These are phyloP conservation scores for Myxozyma mucilagina DNA, from an alignment of 805 yeast genomes.

Conservation along the genomic window DNA sequence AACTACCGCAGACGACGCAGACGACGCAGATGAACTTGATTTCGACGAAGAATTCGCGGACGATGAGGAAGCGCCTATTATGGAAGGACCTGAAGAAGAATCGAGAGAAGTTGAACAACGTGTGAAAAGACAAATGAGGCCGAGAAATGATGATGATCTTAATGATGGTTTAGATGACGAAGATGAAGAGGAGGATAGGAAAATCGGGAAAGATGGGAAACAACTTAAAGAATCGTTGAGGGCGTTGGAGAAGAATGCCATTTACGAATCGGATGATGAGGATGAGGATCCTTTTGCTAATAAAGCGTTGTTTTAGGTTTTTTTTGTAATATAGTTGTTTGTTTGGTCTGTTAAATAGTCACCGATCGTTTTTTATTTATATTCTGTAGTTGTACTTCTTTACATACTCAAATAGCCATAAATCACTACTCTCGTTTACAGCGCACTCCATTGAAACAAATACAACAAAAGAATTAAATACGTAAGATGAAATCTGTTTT, in stretches of 20 bases:
- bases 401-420: no score
- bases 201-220: constrained; percentile 88
- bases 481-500: not conserved
- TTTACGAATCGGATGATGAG: constrained; percentile 84
- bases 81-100: constrained; percentile 95
- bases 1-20: constrained; percentile 49
- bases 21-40: constrained; percentile 89
- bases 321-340: not conserved
- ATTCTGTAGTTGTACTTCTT: no score
- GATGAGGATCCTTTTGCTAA: constrained; percentile 42
- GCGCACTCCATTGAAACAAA: not conserved
- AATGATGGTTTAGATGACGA: constrained; percentile 46
- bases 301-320: constrained; percentile 7
- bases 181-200: constrained; percentile 66
- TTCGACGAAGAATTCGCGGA: constrained; percentile 97
- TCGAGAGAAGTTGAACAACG: constrained; percentile 80
- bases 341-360: no score
- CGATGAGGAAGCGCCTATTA: constrained; percentile 97
- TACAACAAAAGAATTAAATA: not conserved
- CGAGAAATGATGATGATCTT: constrained; percentile 26
- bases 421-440: no score
- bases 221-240: constrained; percentile 79
- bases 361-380: no score
- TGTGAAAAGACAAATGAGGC: constrained; percentile 73
- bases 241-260: constrained; percentile 80